A percentile compares a stretch with the other conserved stretches of the same genome.
Evolutionary conservation across 2,329 filamentous ascomycete species (phyloP).

Genomic region (Aspergillus uvarum): DNA sequence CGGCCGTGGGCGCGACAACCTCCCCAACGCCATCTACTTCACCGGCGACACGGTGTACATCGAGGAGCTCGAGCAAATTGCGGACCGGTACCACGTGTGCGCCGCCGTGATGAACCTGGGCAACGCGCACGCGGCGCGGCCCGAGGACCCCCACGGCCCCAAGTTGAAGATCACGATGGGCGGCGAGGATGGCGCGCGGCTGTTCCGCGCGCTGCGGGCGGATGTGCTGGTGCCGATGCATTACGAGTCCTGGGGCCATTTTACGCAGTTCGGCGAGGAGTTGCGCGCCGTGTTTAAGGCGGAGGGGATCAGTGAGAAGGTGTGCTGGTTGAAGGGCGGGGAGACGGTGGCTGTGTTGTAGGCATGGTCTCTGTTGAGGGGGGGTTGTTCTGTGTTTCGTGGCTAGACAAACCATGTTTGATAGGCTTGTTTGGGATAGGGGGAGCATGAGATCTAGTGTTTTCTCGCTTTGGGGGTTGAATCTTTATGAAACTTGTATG

Average conservation of each 20-base stretch:
- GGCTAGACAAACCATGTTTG: no score
- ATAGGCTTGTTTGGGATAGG: no score
- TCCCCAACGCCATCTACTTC: conserved; percentile 51
- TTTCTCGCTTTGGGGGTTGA: no score
- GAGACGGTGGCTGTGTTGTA: conserved; percentile 1
- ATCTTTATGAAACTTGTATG: no score
- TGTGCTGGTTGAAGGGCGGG: conserved; percentile 39
- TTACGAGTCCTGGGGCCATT: conserved; percentile 50
- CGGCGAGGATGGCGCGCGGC: conserved; percentile 41
- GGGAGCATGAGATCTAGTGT: no score
- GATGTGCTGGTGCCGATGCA: conserved; percentile 51
- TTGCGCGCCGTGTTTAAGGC: conserved; percentile 34
- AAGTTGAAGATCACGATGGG: conserved; percentile 47
- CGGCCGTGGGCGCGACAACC: conserved; percentile 35
- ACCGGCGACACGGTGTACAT: conserved; percentile 53
- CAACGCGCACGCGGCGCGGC: conserved; percentile 25
- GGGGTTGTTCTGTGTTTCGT: no score
- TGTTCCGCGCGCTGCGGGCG: conserved; percentile 43
- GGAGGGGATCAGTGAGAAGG: conserved; percentile 36
- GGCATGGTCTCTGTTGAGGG: no score
- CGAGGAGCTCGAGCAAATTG: conserved; percentile 40
- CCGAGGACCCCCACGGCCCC: conserved; percentile 20
- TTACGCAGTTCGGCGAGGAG: conserved; percentile 37
- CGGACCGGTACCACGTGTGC: conserved; percentile 38
- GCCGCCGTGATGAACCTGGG: conserved; percentile 47